Base-by-base conservation (phyloP, 2,329 filamentous ascomycete genomes). In the Sporothrix variecibatus region DNA sequence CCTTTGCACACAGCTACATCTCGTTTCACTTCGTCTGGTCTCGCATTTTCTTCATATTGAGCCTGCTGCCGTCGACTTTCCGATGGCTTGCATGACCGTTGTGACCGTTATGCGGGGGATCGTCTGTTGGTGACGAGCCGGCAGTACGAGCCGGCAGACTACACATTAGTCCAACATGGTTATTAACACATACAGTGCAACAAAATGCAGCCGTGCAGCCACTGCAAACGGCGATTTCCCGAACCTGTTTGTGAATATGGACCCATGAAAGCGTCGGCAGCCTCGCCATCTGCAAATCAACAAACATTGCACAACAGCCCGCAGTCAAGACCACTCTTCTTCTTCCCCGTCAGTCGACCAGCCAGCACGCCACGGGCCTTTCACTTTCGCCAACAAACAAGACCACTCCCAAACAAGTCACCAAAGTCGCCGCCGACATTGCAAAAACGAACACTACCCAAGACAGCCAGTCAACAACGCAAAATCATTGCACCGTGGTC, bases 141-240 rank as follows among this genome's bases (percentile, higher is more conserved):
- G 23, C n/a, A 23, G 12, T 15, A 49, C 12, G 17, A 20, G 15
- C 26, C 17, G 51, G 23, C n/a, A 23, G 20, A 17, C n/a, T n/a
- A 46, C 43, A 46, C 43, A 20, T 9, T 56, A 56, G 23, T 17
- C 56, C 34, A 34, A 8, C 34, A 5, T 34, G 5, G 4, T 34
- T 43, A 26, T 56, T 62, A 49, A 69, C 51, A 49, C n/a, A n/a
- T 15, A 2, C 31, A 74, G 51, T 87, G 85, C 77, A 84, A 86
- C 75, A 83, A 85, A 76, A 81, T 83, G 34, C 83, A 85, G 31
- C 85, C 85, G 12, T 87, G 85, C 78, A 83, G 82, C 49, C 85
- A 87, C 76, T 87, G 85, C 76, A 80, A 81, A 51, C 82, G 85
- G 26, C 81, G 85, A n/a, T 87, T 85, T 76, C 85, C 85, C 0